Evolutionary conservation across 176 grass and related monocot genomes (phyloP), one percentile per base, ranked within the genome.

Genomic region (Oryza australiensis): DNA sequence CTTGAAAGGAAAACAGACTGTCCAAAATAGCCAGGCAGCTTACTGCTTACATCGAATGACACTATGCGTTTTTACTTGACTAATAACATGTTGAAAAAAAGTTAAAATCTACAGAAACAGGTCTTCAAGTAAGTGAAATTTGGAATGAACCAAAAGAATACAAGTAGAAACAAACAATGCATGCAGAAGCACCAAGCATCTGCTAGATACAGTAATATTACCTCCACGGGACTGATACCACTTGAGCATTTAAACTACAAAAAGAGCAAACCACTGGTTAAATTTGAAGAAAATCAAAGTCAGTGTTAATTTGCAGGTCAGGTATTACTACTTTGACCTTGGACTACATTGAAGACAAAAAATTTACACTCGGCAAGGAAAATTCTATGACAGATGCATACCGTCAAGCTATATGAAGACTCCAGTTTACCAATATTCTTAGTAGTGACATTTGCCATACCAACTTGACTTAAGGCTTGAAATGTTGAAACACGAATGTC

Each of bases 381-480:
- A 14, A 46, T 46, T 43, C 43, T 46, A 15, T 15, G 13, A 15
- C 12, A 15, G 3, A 46, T 45, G 28, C 70, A 68, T 84, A 98
- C 92, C 22, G 95, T 94, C 86, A 98, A 90, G 66, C 88, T 93
- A 86, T 98, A 98, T 5, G 84, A 98, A 82, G 95, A 86, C 85
- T 98, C 92, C 15, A 98, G 72, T 78, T 93, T 76, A 62, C 92
- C 95, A 81, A 72, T 88, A 77, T 98, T 98, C 83, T 88, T 94
- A 35, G 68, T 74, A 38, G 81, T 91, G 49, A 98, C 86, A 22
- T 77, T 83, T 48, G 95, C 90, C 23, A 55, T 88, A 64, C 92
- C 95, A 89, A 88, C 76, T 88, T 98, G 90, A 77, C 87, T 91
- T 80, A 98, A 85, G 49, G 86, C 90, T 92, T 98, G 88, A 91